Evolutionary conservation across 495 filamentous ascomycete species (phyloP), one percentile per base, ranked within the genome.

Genomic region (Evansstolkia leycettana): DNA sequence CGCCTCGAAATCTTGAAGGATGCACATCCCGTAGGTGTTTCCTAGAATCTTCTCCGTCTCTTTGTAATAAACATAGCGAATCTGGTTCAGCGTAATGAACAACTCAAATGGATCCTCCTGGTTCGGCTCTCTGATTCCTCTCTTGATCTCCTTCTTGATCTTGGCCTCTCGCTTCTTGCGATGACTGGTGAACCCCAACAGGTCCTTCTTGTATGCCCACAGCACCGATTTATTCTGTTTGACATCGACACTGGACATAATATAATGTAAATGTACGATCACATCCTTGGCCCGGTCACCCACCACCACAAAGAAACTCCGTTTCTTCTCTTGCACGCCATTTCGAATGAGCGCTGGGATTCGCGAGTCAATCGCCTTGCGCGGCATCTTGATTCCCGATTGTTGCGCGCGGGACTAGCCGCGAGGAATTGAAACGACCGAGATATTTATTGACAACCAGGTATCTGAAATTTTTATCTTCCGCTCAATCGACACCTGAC

Each of bases 11-110:
- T 99, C 92, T 52, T 99, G 92, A 37, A 99, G 64, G 42, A 96
- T 90, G 54, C 87, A 94, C 83, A 96, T 96, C 43, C 92, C 90
- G 54, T 89, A 99, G 19, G 92, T 99, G 58, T 96, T 94, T 45
- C 92, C 92, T 26, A 99, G 60, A 52, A 99, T 96, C 67, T 94
- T 94, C 41, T 99, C 92, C n/a, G 92, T 96, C 61, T 99, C 92
- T 62, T 99, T 99, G 68, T 99, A 99, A 70, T 94, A 99, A 26
- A 89, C 84, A 74, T 96, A 99, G 45, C 92, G 84, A 47, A 99
- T 94, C 53, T 94, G 86, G 58, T 94, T 82, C 37, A 94, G 75
- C 13, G 84, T 87, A 53, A 99, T 80, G 64, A 99, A 99, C 41
- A 96, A 71, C 65, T 99, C 92, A 63, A 99, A 99, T 1, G 92